A percentile compares a stretch with the other conserved stretches of the same genome.
These are phyloP conservation scores for Leccinum obscurum DNA, from an alignment of 768 basidiomycete genomes.

Conservation along the genomic window DNA sequence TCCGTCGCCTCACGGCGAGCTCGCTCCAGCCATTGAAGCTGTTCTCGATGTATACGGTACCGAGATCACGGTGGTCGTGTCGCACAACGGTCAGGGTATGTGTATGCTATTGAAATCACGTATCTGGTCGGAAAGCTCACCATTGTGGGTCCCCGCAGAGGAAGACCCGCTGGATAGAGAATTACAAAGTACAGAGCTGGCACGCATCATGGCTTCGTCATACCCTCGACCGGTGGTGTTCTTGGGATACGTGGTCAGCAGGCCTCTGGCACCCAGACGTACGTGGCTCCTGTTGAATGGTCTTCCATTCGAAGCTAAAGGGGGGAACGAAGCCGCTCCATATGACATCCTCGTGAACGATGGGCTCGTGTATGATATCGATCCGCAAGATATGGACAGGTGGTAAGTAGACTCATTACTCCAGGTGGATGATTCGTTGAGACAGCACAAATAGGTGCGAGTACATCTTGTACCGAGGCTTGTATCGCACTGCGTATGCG, in stretches of 20 bases:
- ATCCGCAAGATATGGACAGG: slow-evolving; percentile 66
- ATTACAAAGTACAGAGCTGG: slow-evolving; percentile 79
- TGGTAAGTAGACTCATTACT: slow-evolving; percentile 45
- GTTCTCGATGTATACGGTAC: slow-evolving; percentile 78
- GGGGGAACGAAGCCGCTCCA: slow-evolving; percentile 57
- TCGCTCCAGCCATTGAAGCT: slow-evolving; percentile 89
- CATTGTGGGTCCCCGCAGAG: slow-evolving; percentile 45
- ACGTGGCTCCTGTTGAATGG: slow-evolving; percentile 28
- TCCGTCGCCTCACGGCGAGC: slow-evolving; percentile 83
- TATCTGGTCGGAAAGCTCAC: not conserved
- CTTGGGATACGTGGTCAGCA: slow-evolving; percentile 79
- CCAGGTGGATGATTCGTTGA: not conserved
- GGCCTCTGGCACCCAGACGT: slow-evolving; percentile 65
- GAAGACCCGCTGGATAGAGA: slow-evolving; percentile 88
- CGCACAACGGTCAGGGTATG: slow-evolving; percentile 89
- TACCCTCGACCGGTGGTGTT: slow-evolving; percentile 77
- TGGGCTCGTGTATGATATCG: slow-evolving; percentile 78
- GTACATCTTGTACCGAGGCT: slow-evolving; percentile 82
- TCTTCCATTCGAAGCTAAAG: slow-evolving; percentile 12
- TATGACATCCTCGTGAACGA: slow-evolving; percentile 78
- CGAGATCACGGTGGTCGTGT: slow-evolving; percentile 77
- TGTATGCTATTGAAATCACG: not conserved
- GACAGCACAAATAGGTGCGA: slow-evolving; percentile 62
- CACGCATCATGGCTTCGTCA: slow-evolving; percentile 69
- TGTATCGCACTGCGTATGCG: slow-evolving; percentile 81